Evolutionary conservation across 345 rosid species (phyloP), one percentile per base, ranked within the genome.

Genomic region (Gossypium herbaceum): DNA sequence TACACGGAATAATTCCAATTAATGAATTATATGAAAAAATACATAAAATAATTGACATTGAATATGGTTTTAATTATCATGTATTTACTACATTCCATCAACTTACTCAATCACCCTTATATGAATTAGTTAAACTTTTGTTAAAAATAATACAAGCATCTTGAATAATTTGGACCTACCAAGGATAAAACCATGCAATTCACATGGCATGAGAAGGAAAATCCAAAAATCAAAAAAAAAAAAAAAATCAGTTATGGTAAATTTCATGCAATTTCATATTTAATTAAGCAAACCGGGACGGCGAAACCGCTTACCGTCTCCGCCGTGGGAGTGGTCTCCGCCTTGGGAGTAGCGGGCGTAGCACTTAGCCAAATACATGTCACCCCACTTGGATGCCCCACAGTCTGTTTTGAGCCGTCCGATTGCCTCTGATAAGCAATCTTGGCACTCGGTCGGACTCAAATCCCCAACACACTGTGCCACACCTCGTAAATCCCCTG

Each of bases 381-480:
- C 97, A 6, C 90, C 98, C 92, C 88, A 89, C 66, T 61, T 83
- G 44, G 93, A 83, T n/a, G 75, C 60, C 34, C 82, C 90, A 15
- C 98, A 92, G 9, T 85, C 85, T 12, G 89, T 80, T 79, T 80
- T 92, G 72, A 94, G 61, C 81, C 79, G 88, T 76, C 77, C 83
- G 76, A 88, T 88, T 13, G 97, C 94, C 69, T 92, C 97, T 71
- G 88, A 84, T 82, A 91, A 76, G 68, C 98, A 94, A 74, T 94
- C 97, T 64, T 92, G 97, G 65, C 98, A 94, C 81, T 88, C 86
- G 10, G 68, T 84, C 8, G 65, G 66, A 78, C 90, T 91, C 78
- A 94, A 81, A 76, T 94, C 97, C 70, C 92, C 88, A 5, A 89
- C 87, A 60, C 98, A 94, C 81, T 94, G 97, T 20, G 92, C 97